Evolutionary conservation across 495 filamentous ascomycete species (phyloP).

Genomic region (Pseudevernia furfuracea): DNA sequence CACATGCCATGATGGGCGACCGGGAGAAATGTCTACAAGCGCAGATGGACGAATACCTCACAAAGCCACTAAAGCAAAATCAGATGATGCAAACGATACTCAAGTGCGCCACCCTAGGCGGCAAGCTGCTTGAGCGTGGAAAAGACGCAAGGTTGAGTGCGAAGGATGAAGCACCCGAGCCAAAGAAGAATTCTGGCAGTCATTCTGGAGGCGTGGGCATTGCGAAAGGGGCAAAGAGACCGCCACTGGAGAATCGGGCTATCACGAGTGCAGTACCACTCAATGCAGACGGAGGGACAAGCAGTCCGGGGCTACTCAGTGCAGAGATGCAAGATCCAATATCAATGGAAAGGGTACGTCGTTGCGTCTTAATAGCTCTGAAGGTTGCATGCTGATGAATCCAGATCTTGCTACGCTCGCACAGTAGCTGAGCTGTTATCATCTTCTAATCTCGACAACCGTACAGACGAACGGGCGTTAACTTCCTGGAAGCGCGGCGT

Average conservation of each 20-base stretch:
- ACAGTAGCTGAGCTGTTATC: conserved; percentile 35
- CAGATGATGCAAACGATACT: conserved; percentile 98
- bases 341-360: conserved; percentile 57
- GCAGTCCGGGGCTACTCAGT: conserved; percentile 55
- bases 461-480: neutral
- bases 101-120: conserved; percentile 88
- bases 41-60: conserved; percentile 98
- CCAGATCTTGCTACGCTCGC: conserved; percentile 41
- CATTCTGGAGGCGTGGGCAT: conserved; percentile 10
- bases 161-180: conserved; percentile 42
- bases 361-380: conserved; percentile 22
- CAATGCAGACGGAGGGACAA: conserved; percentile 38
- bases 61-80: conserved; percentile 95
- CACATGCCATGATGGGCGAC: conserved; percentile 98
- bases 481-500: neutral
- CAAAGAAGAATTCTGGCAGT: conserved; percentile 14
- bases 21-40: conserved; percentile 96
- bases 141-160: conserved; percentile 51
- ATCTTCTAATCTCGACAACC: neutral
- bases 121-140: conserved; percentile 70
- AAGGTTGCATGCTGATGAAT: conserved; percentile 31
- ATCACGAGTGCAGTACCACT: conserved; percentile 57
- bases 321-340: conserved; percentile 56
- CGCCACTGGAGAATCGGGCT: conserved; percentile 46
- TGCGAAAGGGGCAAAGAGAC: conserved; percentile 32